Base-by-base conservation (phyloP, 495 filamentous ascomycete genomes). In the Aspergillus funiculosus region DNA sequence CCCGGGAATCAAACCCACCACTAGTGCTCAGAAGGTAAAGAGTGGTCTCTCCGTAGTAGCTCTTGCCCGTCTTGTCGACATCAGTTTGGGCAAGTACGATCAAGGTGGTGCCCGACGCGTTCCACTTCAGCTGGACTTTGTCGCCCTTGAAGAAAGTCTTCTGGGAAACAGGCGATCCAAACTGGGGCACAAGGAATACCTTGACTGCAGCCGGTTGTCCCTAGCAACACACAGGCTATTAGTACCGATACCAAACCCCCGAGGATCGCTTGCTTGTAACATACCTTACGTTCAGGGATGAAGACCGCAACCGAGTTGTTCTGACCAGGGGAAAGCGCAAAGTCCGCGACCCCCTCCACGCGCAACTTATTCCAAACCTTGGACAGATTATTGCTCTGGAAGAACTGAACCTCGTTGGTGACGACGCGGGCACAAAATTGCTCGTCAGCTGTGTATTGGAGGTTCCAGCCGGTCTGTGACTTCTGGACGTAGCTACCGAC, bases 121-220 rank as follows among this genome's bases (percentile, higher is more conserved):
- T 97, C 92, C 92, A 98, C 72, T 96, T 96, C 52, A 98, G 71
- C 68, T 95, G 87, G 26, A 97, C 89, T 71, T 96, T 96, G 68
- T 98, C 92, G 46, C 89, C 92, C 73, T 98, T 98, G 78, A 87
- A 98, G 68, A 98, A 98, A 17, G 81, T 96, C 83, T 96, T 97
- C 65, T 96, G 89, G 8, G 94, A 96, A 15, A 95, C 81, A 1
- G 89, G 77, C 27, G 66, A 67, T 50, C 66, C 73, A 64, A 95
- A 95, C 50, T 87, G 76, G 13, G 92, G 92, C 39, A 97, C 83
- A 57, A 91, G 85, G 68, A 85, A 97, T 29, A 96, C 86, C 69
- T 94, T 95, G 59, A 97, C 89, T 2, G 86, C 75, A 22, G 92
- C 89, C 15, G 92, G 92, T 74, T 86, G 82, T 31, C 91, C 89